These are phyloP conservation scores for Hordeum marinum DNA, from an alignment of 176 grass and related monocot genomes.

Conservation along the genomic window DNA sequence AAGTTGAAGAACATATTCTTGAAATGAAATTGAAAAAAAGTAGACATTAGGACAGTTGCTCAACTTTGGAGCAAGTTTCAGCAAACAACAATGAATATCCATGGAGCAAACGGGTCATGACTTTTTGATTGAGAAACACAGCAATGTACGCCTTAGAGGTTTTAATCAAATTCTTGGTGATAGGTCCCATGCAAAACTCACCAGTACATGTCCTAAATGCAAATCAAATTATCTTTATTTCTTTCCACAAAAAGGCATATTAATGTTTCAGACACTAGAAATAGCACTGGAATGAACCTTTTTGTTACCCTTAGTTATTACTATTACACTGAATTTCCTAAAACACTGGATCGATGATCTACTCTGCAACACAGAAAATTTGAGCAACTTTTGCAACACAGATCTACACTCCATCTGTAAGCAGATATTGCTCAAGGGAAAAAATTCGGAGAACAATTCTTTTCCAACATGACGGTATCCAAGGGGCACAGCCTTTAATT, in stretches of 20 bases:
- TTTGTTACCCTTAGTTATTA: background rate
- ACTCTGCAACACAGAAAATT: background rate
- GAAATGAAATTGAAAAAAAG: too few relatives aligned
- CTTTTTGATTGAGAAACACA: background rate
- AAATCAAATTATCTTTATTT: background rate
- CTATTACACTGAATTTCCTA: background rate
- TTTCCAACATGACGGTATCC: background rate
- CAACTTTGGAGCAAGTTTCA: background rate
- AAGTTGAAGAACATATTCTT: too few relatives aligned
- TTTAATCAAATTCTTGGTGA: background rate
- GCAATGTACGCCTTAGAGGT: background rate
- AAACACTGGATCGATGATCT: background rate
- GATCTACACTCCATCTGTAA: background rate
- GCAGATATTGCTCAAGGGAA: background rate
- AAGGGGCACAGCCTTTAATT: background rate
- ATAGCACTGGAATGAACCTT: background rate
- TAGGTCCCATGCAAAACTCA: background rate
- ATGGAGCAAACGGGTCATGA: background rate
- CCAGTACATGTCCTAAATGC: background rate
- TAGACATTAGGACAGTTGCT: background rate
- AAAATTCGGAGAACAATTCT: background rate
- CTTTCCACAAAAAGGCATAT: background rate
- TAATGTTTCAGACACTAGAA: background rate
- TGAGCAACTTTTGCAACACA: background rate
- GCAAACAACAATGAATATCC: background rate